Percentiles rank a stretch among this genome's conserved stretches.
Conservation (phyloP, 148 eudicot species). For the Chenopodium album region DNA sequence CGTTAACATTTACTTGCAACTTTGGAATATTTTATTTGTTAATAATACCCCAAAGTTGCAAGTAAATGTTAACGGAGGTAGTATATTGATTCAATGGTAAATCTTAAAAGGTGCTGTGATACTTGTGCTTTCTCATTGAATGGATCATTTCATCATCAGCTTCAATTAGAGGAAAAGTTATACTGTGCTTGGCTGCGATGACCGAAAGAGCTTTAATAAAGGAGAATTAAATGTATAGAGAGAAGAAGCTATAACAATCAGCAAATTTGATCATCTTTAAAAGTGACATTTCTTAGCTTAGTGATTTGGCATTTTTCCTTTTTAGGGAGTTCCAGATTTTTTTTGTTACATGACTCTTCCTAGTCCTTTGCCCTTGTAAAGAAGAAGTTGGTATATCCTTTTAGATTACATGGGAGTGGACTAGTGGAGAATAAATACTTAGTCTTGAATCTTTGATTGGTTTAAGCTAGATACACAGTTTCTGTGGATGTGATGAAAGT, state of each 20-base stretch:
- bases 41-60: too few species aligned
- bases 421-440: background rate
- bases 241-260: background rate
- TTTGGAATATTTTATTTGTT: too few species aligned
- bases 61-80: too few species aligned
- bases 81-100: too few species aligned
- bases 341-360: background rate
- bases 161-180: background rate
- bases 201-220: background rate
- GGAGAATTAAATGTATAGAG: background rate
- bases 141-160: background rate
- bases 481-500: background rate
- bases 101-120: background rate
- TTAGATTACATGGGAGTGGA: background rate
- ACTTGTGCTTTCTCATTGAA: background rate
- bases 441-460: background rate
- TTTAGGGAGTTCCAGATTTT: background rate
- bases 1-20: too few species aligned
- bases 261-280: background rate
- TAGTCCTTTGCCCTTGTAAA: background rate
- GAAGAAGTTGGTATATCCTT: background rate
- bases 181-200: background rate
- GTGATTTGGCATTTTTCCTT: background rate
- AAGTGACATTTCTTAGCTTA: background rate
- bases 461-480: background rate